Conservation (phyloP, 1,139 yeast species). For the Yamadazyma pseudoaaseri region DNA sequence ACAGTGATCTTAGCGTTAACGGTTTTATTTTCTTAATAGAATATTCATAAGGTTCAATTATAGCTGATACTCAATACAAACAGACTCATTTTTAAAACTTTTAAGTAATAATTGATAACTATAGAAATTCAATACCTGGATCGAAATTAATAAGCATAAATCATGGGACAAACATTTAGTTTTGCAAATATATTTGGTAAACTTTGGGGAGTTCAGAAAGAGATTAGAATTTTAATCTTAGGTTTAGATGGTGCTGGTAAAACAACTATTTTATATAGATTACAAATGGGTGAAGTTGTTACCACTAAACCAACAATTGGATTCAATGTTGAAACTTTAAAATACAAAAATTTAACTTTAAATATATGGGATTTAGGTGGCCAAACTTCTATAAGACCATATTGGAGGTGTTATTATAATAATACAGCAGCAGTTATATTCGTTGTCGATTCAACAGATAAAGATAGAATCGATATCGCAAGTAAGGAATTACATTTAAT, state of each 20-base stretch:
- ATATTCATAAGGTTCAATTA: too few species aligned
- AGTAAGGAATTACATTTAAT: slow-evolving; percentile 86
- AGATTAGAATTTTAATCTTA: slow-evolving; percentile 84
- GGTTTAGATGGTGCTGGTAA: slow-evolving; percentile 99
- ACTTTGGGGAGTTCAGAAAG: slow-evolving; percentile 88
- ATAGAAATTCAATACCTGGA: too few species aligned
- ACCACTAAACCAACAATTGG: slow-evolving; percentile 97
- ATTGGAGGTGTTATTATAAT: slow-evolving; percentile 97
- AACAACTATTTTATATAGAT: slow-evolving; percentile 87
- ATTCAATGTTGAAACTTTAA: slow-evolving; percentile 91
- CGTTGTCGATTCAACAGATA: slow-evolving; percentile 96
- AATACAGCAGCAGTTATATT: slow-evolving; percentile 95
- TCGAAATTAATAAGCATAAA: too few species aligned
- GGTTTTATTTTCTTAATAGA: slow-evolving; percentile 1
- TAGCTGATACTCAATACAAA: too few species aligned
- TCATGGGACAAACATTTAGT: slow-evolving; percentile 85
- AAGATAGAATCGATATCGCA: slow-evolving; percentile 86
- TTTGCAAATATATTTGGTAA: slow-evolving; percentile 70
- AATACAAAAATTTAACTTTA: slow-evolving; percentile 84
- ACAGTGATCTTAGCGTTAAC: neutral
- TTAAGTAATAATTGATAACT: too few species aligned
- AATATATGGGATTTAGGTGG: slow-evolving; percentile 95
- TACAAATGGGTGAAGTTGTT: slow-evolving; percentile 92
- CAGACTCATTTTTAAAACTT: too few species aligned
- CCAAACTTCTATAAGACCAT: slow-evolving; percentile 93